A percentile compares a stretch with the other conserved stretches of the same genome.
Conservation (phyloP, 139 green algal genomes). For the Chlorella ohadii region DNA sequence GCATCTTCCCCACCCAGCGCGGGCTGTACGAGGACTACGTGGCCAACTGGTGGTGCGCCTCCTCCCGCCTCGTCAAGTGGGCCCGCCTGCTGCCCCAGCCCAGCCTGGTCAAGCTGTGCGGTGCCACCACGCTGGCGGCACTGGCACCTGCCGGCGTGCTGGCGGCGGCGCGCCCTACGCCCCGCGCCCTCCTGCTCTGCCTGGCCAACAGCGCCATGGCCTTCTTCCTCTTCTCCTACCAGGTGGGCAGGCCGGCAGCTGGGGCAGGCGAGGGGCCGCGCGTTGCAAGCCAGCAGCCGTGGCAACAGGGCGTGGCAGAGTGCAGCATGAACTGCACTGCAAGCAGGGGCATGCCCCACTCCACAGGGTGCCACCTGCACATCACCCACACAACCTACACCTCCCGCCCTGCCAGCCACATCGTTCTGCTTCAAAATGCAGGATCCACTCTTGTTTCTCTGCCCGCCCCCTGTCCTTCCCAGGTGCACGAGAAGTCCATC, state of each 20-base stretch:
- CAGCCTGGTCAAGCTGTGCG: conserved; percentile 61
- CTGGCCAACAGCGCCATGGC: conserved; percentile 84
- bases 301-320: too few species aligned
- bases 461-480: background rate
- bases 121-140: conserved; percentile 68
- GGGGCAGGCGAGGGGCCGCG: background rate
- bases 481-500: conserved; percentile 99
- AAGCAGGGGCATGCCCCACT: too few species aligned
- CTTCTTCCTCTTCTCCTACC: conserved; percentile 98
- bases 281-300: background rate
- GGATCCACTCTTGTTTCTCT: too few species aligned
- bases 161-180: conserved; percentile 66
- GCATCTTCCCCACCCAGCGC: conserved; percentile 86
- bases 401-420: too few species aligned
- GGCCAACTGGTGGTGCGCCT: conserved; percentile 97
- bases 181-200: conserved; percentile 75
- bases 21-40: conserved; percentile 99
- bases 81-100: conserved; percentile 59
- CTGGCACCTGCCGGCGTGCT: conserved; percentile 72
- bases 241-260: conserved; percentile 62
- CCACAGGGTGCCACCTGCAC: too few species aligned
- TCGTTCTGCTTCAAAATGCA: too few species aligned
- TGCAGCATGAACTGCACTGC: too few species aligned
- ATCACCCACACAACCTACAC: too few species aligned
- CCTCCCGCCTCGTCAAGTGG: conserved; percentile 90